phyloP scores from a whole-genome alignment of 768 basidiomycete species.

The Lentinula aciculospora region DNA sequence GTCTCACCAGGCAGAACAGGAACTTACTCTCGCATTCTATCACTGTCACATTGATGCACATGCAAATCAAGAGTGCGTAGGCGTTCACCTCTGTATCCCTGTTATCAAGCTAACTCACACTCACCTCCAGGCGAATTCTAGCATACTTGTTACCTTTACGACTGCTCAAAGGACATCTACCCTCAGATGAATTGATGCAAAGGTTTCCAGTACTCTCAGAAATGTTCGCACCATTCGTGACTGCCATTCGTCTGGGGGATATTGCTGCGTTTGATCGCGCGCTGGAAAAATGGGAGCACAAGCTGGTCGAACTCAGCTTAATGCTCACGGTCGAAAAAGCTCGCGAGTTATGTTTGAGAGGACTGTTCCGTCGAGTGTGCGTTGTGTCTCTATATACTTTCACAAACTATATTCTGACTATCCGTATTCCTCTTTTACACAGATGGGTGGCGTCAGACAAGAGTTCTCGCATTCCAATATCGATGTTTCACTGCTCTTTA shows the following conservation, averaged over 20 bases:
- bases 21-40: constrained; percentile 83
- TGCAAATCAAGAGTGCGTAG: constrained; percentile 78
- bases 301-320: constrained; percentile 81
- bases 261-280: constrained; percentile 76
- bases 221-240: constrained; percentile 76
- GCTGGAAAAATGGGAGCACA: constrained; percentile 61
- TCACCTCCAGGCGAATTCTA: constrained; percentile 66
- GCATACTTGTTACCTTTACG: constrained; percentile 88
- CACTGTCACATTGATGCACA: constrained; percentile 67
- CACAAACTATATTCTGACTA: neutral
- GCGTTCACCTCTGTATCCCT: neutral
- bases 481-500: constrained; percentile 76
- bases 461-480: constrained; percentile 72
- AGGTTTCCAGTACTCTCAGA: constrained; percentile 69
- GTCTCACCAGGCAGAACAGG: constrained; percentile 65
- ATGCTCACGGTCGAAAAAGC: constrained; percentile 87
- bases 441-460: constrained; percentile 82
- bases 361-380: constrained; percentile 74
- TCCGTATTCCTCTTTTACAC: constrained; percentile 5
- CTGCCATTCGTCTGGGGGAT: constrained; percentile 73
- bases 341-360: constrained; percentile 79
- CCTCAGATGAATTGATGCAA: constrained; percentile 61
- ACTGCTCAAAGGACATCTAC: constrained; percentile 82
- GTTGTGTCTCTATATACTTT: constrained; percentile 18
- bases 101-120: neutral